Conservation (phyloP, 1,139 yeast species). For the Yamadazyma sp. region DNA sequence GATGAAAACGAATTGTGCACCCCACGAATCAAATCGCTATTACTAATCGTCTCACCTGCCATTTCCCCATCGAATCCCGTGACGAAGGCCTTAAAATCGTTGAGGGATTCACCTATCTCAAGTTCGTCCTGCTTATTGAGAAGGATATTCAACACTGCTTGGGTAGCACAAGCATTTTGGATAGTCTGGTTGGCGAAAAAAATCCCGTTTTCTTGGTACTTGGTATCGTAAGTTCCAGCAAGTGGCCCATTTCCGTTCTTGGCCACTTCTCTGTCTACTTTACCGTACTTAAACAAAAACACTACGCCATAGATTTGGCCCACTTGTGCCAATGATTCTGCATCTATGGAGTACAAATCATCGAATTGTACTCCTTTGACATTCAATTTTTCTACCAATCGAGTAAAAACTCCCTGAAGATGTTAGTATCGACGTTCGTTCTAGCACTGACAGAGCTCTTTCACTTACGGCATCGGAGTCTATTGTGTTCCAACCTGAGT, state of each 20-base stretch:
- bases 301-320: slow-evolving; percentile 60
- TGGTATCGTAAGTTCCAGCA: slow-evolving; percentile 46
- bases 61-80: slow-evolving; percentile 56
- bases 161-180: slow-evolving; percentile 78
- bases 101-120: slow-evolving; percentile 51
- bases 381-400: slow-evolving; percentile 59
- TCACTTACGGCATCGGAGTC: slow-evolving; percentile 64
- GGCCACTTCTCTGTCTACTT: slow-evolving; percentile 33
- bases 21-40: slow-evolving; percentile 57
- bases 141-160: slow-evolving; percentile 64
- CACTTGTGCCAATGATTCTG: slow-evolving; percentile 38
- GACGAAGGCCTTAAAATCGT: slow-evolving; percentile 52
- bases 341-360: slow-evolving; percentile 58
- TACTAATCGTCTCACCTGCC: slow-evolving; percentile 64
- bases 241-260: slow-evolving; percentile 32
- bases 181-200: slow-evolving; percentile 70
- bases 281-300: slow-evolving; percentile 63
- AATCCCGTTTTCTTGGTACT: slow-evolving; percentile 35
- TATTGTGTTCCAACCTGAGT: slow-evolving; percentile 63
- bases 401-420: slow-evolving; percentile 63
- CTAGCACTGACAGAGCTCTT: no score
- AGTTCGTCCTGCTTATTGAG: slow-evolving; percentile 38
- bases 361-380: slow-evolving; percentile 58
- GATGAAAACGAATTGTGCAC: slow-evolving; percentile 67
- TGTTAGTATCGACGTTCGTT: slow-evolving; percentile 13